Percentiles rank a stretch among this genome's conserved stretches.
These are phyloP conservation scores for Quercus tomentella DNA, from an alignment of 331 rosid species.

Conservation along the genomic window DNA sequence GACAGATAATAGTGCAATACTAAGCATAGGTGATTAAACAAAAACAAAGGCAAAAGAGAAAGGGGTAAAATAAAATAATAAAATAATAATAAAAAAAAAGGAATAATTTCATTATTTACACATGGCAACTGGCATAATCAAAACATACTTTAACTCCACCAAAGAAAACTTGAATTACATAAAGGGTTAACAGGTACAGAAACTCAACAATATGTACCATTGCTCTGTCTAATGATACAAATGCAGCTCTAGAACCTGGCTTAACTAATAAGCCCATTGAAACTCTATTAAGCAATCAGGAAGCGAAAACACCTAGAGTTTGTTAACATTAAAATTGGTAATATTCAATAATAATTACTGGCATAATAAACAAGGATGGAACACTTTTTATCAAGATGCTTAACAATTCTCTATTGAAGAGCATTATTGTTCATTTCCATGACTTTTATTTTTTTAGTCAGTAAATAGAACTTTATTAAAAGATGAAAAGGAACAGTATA, in stretches of 20 bases:
- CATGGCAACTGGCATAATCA: neutral
- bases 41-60: too few species aligned
- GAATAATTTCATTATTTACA: too few species aligned
- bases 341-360: neutral
- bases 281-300: neutral
- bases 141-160: neutral
- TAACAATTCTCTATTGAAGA: too few species aligned
- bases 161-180: neutral
- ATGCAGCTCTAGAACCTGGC: neutral
- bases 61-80: too few species aligned
- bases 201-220: neutral
- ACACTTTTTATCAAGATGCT: neutral
- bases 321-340: neutral
- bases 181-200: neutral
- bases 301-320: neutral
- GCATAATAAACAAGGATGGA: neutral
- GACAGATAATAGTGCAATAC: neutral
- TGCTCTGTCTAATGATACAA: neutral
- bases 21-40: neutral
- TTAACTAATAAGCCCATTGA: neutral
- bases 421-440: too few species aligned
- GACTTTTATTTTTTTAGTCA: too few species aligned
- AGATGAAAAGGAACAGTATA: too few species aligned
- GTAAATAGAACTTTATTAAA: too few species aligned
- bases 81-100: too few species aligned